A percentile compares a stretch with the other conserved stretches of the same genome.
Evolutionary conservation across 768 basidiomycete genomes (phyloP).

Genomic region (Fistulinella prunicolor): DNA sequence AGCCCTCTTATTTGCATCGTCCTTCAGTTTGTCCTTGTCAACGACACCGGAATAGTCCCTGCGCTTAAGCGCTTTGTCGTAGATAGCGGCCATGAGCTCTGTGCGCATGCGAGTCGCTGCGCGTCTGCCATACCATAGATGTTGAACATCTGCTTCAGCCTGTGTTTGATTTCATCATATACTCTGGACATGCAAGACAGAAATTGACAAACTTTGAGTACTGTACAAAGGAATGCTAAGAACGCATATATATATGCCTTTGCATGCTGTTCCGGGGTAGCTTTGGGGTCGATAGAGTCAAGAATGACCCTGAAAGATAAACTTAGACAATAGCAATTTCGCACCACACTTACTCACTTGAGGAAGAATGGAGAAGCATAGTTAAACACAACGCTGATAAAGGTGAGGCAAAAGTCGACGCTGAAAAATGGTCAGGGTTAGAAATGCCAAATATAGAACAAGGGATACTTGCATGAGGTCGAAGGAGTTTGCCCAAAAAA

Average conservation of each 20-base stretch:
- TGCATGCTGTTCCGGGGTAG: constrained; percentile 49
- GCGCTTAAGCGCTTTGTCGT: constrained; percentile 83
- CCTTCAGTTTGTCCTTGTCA: constrained; percentile 42
- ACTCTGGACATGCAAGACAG: neutral
- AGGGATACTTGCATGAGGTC: constrained; percentile 37
- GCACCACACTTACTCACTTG: constrained; percentile 42
- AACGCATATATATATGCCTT: constrained; percentile 77
- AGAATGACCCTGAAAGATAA: constrained; percentile 49
- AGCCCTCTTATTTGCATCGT: constrained; percentile 21
- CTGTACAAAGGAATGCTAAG: constrained; percentile 62
- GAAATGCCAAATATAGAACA: neutral
- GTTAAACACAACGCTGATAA: constrained; percentile 68
- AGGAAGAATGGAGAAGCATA: constrained; percentile 86
- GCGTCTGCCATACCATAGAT: constrained; percentile 80
- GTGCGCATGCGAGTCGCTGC: constrained; percentile 67
- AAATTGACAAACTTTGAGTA: constrained; percentile 22
- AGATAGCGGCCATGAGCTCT: constrained; percentile 83
- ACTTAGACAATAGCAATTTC: neutral
- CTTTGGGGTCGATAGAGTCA: constrained; percentile 46
- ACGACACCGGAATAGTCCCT: constrained; percentile 81
- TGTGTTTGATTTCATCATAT: constrained; percentile 17
- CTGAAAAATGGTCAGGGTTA: constrained; percentile 23
- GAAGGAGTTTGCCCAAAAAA: constrained; percentile 45
- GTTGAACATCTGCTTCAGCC: constrained; percentile 68
- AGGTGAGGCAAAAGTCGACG: constrained; percentile 65